Conservation (phyloP, 257 asterid species). For the Solanum corneliomulleri region DNA sequence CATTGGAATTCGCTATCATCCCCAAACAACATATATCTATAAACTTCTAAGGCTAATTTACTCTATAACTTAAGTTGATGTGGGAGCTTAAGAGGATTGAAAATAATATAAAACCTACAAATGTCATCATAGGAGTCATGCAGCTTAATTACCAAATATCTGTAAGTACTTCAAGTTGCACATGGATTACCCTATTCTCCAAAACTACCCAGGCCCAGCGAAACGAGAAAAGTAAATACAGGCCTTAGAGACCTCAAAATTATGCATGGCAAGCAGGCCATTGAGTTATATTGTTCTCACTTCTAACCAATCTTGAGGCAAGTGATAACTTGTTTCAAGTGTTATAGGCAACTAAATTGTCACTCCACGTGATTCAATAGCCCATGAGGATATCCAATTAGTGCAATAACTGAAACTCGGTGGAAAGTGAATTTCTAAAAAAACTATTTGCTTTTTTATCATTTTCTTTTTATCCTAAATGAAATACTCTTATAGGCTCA, state of each 20-base stretch:
- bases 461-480: not conserved
- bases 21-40: not conserved
- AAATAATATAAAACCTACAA: not conserved
- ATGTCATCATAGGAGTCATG: not conserved
- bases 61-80: not conserved
- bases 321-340: not conserved
- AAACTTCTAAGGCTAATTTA: not conserved
- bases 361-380: not conserved
- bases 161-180: not conserved
- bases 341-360: not conserved
- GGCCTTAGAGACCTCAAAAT: not conserved
- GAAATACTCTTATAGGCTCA: not conserved
- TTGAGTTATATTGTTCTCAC: not conserved
- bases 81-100: not conserved
- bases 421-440: not conserved
- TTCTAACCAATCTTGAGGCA: not conserved
- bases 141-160: not conserved
- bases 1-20: not conserved
- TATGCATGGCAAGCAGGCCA: not conserved
- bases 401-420: not conserved
- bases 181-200: not conserved
- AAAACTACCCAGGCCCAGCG: not conserved
- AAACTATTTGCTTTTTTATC: not conserved
- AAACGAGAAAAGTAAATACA: not conserved
- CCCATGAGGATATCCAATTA: not conserved